Conservation (phyloP, 495 filamentous ascomycete species). For the Friedmanniomyces simplex region DNA sequence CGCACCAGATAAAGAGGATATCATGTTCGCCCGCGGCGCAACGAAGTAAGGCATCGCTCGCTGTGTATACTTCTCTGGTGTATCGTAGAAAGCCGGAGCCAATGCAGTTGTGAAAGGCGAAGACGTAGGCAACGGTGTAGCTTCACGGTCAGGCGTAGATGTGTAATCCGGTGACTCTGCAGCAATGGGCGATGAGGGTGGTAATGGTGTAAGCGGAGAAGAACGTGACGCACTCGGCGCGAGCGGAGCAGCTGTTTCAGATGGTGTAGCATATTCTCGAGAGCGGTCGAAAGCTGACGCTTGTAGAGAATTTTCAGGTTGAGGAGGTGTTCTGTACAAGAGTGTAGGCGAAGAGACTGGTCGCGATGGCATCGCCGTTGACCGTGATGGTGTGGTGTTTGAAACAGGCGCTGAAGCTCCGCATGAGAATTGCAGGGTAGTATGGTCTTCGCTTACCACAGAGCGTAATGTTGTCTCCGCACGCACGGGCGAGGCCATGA, state of each 20-base stretch:
- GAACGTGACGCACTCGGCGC: no score
- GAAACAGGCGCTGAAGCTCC: no score
- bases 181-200: neutral
- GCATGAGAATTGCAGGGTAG: no score
- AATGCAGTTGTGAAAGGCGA: neutral
- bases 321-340: neutral
- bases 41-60: slow-evolving; percentile 4
- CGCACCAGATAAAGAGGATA: neutral
- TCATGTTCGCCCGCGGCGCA: neutral
- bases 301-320: no score
- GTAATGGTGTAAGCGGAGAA: neutral
- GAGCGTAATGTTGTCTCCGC: no score
- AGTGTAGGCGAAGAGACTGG: no score
- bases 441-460: no score
- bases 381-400: no score
- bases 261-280: no score
- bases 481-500: neutral
- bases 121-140: neutral
- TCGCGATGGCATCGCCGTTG: no score
- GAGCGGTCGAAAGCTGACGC: neutral
- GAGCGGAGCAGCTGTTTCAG: no score
- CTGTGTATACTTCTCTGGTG: neutral
- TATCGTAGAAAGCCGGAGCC: neutral
- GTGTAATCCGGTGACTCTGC: neutral
- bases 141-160: neutral